Evolutionary conservation across 345 rosid species (phyloP), one percentile per base, ranked within the genome.

Genomic region (Eucalyptus fibrosa): DNA sequence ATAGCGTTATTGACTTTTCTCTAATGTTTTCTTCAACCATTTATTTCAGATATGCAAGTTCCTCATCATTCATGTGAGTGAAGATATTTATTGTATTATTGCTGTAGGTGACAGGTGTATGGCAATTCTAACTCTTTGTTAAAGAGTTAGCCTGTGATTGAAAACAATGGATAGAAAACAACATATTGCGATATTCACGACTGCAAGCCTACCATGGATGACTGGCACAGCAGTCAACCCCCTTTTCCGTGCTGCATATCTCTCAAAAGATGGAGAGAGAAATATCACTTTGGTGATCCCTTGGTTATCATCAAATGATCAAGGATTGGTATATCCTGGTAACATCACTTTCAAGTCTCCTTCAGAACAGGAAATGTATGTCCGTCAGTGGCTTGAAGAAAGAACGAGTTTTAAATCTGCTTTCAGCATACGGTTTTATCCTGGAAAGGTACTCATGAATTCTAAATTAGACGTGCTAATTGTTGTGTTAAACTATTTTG

Each of bases 161-260:
- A 47, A 45, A 86, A 50, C 87, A 86, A 97, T 97, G 99, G 96
- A 92, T 89, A 92, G 88, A 88, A 93, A 93, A 72, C 94, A 91
- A 89, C 96, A 95, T 89, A 92, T 98, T 55, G 98, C 97, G 3
- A 95, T 98, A 88, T 97, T 95, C 90, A 98, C 99, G 2, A 97
- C 99, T 8, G 99, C 99, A 7, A 95, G 97, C 91, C 95, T 98
- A 87, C 99, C 99, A 86, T 98, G 99, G 99, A 92, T 98, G 93
- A 98, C 99, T 17, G 99, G 99, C 86, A 97, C 99, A 90, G 95
- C 99, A 59, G 97, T 98, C 34, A 98, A 98, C 91, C 99, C 99
- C 77, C 93, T 98, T 89, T 97, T 97, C 88, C 99, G 99, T 17
- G 99, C 99, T 67, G 98, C 97, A 13, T 98, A 95, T 92, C 98